phyloP scores from a whole-genome alignment of 768 basidiomycete species.

The Clavaria fumosa region DNA sequence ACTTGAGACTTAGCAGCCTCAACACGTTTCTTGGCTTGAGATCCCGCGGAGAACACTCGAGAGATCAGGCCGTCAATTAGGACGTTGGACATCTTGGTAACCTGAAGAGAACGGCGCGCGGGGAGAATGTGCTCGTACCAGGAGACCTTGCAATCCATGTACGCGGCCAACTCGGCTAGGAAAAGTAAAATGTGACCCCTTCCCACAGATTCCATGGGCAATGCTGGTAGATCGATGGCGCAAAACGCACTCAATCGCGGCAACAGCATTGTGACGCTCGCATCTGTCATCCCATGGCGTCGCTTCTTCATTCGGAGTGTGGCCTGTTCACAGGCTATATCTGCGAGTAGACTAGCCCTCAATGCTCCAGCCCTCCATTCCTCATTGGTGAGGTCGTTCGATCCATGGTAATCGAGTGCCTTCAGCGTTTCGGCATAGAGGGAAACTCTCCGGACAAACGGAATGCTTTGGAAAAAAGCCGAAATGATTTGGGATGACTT shows the following conservation, averaged over 20 bases:
- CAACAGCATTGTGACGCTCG: background rate
- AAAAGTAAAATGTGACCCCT: constrained; percentile 1
- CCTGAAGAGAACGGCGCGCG: constrained; percentile 3
- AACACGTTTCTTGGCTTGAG: background rate
- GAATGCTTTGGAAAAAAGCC: constrained; percentile 4
- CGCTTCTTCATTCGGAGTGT: constrained; percentile 2
- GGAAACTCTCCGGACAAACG: constrained; percentile 1
- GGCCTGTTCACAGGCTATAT: constrained; percentile 4
- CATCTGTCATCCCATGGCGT: constrained; percentile 1
- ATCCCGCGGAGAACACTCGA: background rate
- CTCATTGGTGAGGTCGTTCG: background rate
- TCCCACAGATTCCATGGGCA: background rate
- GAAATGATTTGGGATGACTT: constrained; percentile 2
- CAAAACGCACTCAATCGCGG: constrained; percentile 3
- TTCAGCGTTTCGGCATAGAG: constrained; percentile 1
- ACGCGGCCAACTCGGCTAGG: constrained; percentile 1
- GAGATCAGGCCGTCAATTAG: constrained; percentile 1
- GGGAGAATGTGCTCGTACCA: constrained; percentile 3
- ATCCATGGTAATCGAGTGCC: background rate
- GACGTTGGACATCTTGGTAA: constrained; percentile 1
- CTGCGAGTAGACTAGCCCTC: constrained; percentile 3
- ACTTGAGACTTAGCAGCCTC: background rate
- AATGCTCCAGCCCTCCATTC: constrained; percentile 2
- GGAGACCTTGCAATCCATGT: constrained; percentile 3
- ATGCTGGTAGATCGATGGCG: background rate